Base-by-base conservation (phyloP, 306 rosid species). In the Begonia fuchsioides region DNA sequence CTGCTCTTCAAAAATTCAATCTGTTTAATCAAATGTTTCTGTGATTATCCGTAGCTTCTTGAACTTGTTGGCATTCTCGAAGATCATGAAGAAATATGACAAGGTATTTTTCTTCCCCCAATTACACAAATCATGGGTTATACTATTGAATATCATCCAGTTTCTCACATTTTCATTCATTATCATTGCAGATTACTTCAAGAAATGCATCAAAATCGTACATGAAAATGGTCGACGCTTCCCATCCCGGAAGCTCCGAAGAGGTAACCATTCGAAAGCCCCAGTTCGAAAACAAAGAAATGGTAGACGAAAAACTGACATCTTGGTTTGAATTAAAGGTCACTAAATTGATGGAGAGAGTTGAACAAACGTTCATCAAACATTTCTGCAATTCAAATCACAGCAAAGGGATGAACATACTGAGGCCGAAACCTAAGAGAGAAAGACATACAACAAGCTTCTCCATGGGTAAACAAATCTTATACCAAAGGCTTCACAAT, bases 41-140 rank as follows among this genome's bases (percentile, higher is more conserved):
- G n/a, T 64, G 62, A 17, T 14, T 46, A 35, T 26, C 7, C 43
- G 35, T 73, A 86, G 93, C 60, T 81, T 74, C 72, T 65, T 81
- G 67, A 86, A 81, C 62, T 62, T 52, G 47, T 50, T 76, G 68
- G 87, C 93, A 17, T 72, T 81, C 66, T 64, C 76, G 8, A 86
- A 86, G 76, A 86, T 86, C 60, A 64, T 81, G 93, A 86, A 86
- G 82, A 86, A 81, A 56, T 74, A 86, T 58, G 93, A 86, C 59
- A 86, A 78, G 95, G 95, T 83, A 41, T 41, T 40, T 13, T 40
- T 11, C n/a, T 5, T 13, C 11, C 5, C 14, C 9, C 12, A 13
- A 10, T 10, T 41, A n/a, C 12, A 5, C 45, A 41, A 41, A 41
- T 41, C 14, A 41, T 41, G 13, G 13, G 12, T 41, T 2, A 10